Base-by-base conservation (phyloP, 768 basidiomycete species). In the Russula earlei region DNA sequence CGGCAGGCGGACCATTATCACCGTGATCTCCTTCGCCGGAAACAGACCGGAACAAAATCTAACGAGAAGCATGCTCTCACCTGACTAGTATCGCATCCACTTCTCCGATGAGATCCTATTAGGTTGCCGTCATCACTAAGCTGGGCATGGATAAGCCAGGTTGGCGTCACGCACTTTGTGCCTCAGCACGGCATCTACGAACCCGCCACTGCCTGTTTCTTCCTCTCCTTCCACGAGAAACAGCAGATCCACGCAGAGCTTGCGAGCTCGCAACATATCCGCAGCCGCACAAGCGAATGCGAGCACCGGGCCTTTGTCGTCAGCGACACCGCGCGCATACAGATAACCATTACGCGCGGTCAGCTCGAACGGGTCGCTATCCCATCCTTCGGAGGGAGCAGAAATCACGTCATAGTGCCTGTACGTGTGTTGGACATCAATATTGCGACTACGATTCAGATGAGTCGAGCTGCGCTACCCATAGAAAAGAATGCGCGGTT, bases 361-460 rank as follows among this genome's bases (percentile, higher is more conserved):
- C 59, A 97, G 70, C 7, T 72, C 75, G 71, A 91, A 99, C 0
- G 96, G 95, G 56, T 91, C 83, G 1, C 85, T 83, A 20, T 76
- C 70, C 95, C 95, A 97, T 12, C 84, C 81, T 6, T 79, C 73
- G 10, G 73, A 69, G 0, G 81, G 82, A 0, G 93, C 92, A 0
- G 85, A 75, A 46, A 98, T 90, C n/a, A 98, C 91, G 63, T 99
- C 96, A 71, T 98, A 99, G 68, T 99, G 96, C 2, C 91, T 91
- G 34, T 34, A 12, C 22, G 24, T 4, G 40, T n/a, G 17, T 17
- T 11, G n/a, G 41, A 41, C 12, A 12, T 44, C 45, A 15, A 38
- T 46, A 49, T 45, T 55, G n/a, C 54, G 36, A 45, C 12, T 14
- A 20, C 3, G 10, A n/a, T 31, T 25, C 5, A 14, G 25, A 46